These are phyloP conservation scores for Hippophae tibetana DNA, from an alignment of 306 rosid species.

Conservation along the genomic window DNA sequence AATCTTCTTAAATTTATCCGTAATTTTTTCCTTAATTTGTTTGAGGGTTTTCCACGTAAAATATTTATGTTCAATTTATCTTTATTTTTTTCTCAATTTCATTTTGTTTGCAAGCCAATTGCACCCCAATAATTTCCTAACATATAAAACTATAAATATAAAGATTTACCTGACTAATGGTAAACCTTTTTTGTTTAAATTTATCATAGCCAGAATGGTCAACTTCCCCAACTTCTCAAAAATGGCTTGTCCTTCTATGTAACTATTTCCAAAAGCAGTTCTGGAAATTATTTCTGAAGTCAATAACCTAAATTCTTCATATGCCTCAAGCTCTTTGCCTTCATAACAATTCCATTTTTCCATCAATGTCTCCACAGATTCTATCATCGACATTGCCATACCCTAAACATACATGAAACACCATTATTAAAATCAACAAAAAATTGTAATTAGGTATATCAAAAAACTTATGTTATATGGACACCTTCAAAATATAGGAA, in stretches of 20 bases:
- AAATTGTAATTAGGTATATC: no score
- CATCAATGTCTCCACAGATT: conserved; percentile 9
- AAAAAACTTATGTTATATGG: no score
- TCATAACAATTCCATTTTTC: conserved; percentile 16
- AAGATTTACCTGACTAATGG: conserved; percentile 8
- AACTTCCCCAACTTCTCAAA: conserved; percentile 14
- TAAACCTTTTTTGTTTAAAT: not conserved
- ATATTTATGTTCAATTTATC: no score
- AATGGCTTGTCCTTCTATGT: conserved; percentile 18
- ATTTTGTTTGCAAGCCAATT: no score
- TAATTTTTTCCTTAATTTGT: no score
- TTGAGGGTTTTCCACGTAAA: no score
- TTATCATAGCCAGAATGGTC: not conserved
- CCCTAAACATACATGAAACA: not conserved
- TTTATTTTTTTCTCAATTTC: no score
- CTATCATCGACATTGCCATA: conserved; percentile 12
- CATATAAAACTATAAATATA: no score
- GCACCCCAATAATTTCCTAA: no score
- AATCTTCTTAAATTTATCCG: no score
- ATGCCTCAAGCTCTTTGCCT: conserved; percentile 25
- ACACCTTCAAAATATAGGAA: no score
- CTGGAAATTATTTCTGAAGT: conserved; percentile 23
- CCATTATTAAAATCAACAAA: no score
- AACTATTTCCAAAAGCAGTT: conserved; percentile 23
- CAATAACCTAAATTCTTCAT: conserved; percentile 20